Evolutionary conservation across 1,284 basidiomycete species (phyloP).

Genomic region (Pseudozyma hubeiensis): DNA sequence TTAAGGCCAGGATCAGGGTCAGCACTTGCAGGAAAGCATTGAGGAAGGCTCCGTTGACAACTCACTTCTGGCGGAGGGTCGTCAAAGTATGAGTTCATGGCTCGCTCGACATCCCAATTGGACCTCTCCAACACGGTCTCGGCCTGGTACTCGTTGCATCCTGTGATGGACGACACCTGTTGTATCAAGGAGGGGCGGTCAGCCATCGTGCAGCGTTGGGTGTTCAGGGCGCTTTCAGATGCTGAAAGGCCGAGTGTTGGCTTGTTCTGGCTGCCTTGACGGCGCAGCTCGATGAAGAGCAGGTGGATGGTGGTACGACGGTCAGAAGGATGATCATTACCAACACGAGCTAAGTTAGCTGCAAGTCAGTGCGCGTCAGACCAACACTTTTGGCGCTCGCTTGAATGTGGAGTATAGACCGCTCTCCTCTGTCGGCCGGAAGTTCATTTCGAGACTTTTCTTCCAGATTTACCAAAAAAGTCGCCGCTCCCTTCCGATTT

Average conservation of each 20-base stretch:
- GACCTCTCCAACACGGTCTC: slow-evolving; percentile 29
- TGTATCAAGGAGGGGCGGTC: slow-evolving; percentile 25
- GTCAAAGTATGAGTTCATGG: slow-evolving; percentile 46
- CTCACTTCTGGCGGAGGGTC: slow-evolving; percentile 48
- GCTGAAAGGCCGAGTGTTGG: no score
- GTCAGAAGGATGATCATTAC: not conserved
- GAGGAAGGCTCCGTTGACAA: not conserved
- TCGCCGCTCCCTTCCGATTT: not conserved
- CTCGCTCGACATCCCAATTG: slow-evolving; percentile 36
- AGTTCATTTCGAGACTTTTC: not conserved
- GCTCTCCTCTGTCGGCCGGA: slow-evolving; percentile 6
- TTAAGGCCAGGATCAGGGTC: not conserved
- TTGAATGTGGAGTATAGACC: slow-evolving; percentile 7
- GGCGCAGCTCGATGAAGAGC: not conserved
- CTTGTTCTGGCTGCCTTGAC: not conserved
- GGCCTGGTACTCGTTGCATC: slow-evolving; percentile 41
- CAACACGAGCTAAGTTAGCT: not conserved
- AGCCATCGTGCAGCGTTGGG: slow-evolving; percentile 10
- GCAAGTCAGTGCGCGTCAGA: not conserved
- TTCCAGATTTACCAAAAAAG: slow-evolving; percentile 7
- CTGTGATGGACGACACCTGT: slow-evolving; percentile 43
- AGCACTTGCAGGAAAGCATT: not conserved
- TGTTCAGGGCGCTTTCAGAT: no score
- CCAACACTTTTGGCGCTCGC: not conserved
- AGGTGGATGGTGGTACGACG: not conserved